Evolutionary conservation across 441 rosid species (phyloP), one percentile per base, ranked within the genome.

Genomic region (Rhodomyrtus psidioides): DNA sequence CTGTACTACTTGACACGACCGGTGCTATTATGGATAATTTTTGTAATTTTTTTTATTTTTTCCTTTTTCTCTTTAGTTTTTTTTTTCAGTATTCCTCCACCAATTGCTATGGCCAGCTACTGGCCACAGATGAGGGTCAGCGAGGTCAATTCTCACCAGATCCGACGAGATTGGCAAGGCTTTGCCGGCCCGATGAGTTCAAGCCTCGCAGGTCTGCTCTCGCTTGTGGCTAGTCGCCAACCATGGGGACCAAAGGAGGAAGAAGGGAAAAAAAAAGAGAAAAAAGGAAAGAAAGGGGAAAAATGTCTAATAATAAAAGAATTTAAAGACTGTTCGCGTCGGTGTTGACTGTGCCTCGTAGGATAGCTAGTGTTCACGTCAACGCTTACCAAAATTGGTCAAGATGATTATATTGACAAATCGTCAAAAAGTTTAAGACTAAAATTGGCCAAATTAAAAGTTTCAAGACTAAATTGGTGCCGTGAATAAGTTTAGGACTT

Each of bases 1-100:
- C 21, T 1, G 5, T 65, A 2, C 3, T 17, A 17, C 9, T 1
- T 70, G 79, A 3, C 8, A 70, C 0, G 0, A 1, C 3, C 0
- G 0, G 23, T 1, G 0, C 42, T 39, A 4, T 21, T 3, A 3
- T 21, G 0, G 1, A 70, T 10, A 10, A 21, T 21, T 34, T 34
- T 10, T 60, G 0, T 1, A 28, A 2, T 1, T 17, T 19, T 30
- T 17, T 62, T 0, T 65, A 9, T 3, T 62, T 3, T 23, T 4
- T n/a, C n/a, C n/a, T n/a, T n/a, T n/a, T n/a, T n/a, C n/a, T n/a
- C n/a, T n/a, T n/a, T n/a, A n/a, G n/a, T n/a, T 55, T 34, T 3
- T 34, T 34, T 65, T 19, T 65, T 30, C 4, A 2, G 19, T 70
- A 49, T 70, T 70, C 49, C n/a, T 70, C 2, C 15, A 0, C 9